Evolutionary conservation across 106 monocot genomes (phyloP), one percentile per base, ranked within the genome.

Genomic region (Platanthera zijinensis): DNA sequence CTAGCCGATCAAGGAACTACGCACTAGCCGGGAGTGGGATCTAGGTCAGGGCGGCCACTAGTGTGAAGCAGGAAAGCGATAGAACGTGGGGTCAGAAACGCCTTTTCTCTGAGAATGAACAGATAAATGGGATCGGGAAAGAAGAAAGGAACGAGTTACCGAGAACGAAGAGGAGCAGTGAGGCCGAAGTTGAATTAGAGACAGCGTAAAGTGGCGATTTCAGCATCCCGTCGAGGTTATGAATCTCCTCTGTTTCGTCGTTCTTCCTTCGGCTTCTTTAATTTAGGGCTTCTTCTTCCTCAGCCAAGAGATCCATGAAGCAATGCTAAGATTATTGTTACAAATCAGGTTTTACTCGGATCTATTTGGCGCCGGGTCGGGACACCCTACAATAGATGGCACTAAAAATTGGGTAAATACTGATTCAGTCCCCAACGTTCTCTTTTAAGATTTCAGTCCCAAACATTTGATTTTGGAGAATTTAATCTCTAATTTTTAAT

Each of bases 1-100:
- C 80, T 74, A 74, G 47, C 30, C 14, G 18, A 73, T 15, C 11
- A 75, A 30, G 17, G 39, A 75, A 54, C 56, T 45, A 56, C 21
- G 56, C 54, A 17, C 51, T 46, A 51, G 3, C 5, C 10, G 19
- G 70, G 4, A n/a, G 22, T 51, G 14, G 39, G 74, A 75, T 75
- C 74, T 22, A 14, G 74, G 10, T 22, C 51, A 51, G 22, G 21
- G 39, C 51, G 72, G 6, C 1, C 6, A 51, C 72, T 25, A 22
- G 6, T 21, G 10, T 8, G 72, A 72, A 71, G 9, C 72, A 17
- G 18, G 48, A 25, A 22, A 11, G 51, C 17, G 10, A 51, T 72
- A 7, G 11, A 72, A 51, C 1, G 5, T 3, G 22, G 21, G 11
- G 4, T 19, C 1, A 21, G 5, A 51, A 11, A 62, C 7, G 6